These are phyloP conservation scores for Blastomyces percursus DNA, from an alignment of 2,329 filamentous ascomycete species.

Conservation along the genomic window DNA sequence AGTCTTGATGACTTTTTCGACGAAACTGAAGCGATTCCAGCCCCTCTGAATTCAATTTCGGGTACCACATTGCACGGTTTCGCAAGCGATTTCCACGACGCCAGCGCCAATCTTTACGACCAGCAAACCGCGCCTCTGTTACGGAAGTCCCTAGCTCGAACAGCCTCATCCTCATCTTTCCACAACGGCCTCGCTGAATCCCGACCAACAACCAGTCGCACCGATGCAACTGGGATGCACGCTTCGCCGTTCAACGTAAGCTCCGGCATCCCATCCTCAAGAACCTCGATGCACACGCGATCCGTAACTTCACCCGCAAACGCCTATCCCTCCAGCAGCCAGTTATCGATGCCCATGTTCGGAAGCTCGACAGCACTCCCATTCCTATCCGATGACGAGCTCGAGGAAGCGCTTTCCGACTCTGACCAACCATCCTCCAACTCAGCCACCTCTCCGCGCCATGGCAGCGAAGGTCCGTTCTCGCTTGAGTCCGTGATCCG, in stretches of 20 bases:
- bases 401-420: slow-evolving; percentile 68
- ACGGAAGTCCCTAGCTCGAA: slow-evolving; percentile 65
- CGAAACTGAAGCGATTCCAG: slow-evolving; percentile 50
- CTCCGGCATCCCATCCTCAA: slow-evolving; percentile 27
- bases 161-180: slow-evolving; percentile 62
- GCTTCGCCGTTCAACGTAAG: slow-evolving; percentile 37
- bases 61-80: slow-evolving; percentile 37
- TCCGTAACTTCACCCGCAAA: slow-evolving; percentile 72
- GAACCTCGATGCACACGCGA: slow-evolving; percentile 64
- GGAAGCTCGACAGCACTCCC: slow-evolving; percentile 48
- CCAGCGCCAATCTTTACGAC: slow-evolving; percentile 75
- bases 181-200: slow-evolving; percentile 78
- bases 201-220: slow-evolving; percentile 46
- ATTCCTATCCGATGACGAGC: slow-evolving; percentile 66
- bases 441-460: slow-evolving; percentile 21
- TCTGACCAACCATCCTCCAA: slow-evolving; percentile 40
- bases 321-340: slow-evolving; percentile 23
- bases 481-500: slow-evolving; percentile 37
- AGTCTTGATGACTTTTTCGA: slow-evolving; percentile 76
- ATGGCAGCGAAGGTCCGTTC: slow-evolving; percentile 32
- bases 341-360: slow-evolving; percentile 42
- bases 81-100: slow-evolving; percentile 55
- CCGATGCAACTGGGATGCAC: slow-evolving; percentile 48
- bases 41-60: slow-evolving; percentile 36
- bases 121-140: slow-evolving; percentile 86